Base-by-base conservation (phyloP, 176 grass and related monocot species). In the Hyparrhenia diplandra region DNA sequence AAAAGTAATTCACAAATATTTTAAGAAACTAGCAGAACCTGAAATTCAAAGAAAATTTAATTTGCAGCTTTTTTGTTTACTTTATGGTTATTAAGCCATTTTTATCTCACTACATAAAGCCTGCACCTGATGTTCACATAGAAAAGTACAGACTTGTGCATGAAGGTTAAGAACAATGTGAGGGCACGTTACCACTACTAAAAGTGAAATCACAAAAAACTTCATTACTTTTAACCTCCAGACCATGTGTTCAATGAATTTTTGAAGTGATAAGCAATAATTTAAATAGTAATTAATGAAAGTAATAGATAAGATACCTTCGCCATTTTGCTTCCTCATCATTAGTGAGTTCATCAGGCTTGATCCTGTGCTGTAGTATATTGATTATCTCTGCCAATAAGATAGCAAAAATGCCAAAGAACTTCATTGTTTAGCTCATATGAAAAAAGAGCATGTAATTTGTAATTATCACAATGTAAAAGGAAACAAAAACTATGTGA, bases 301-400 rank as follows among this genome's bases (percentile, higher is more conserved):
- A 76, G 36, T 16, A 74, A 74, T 66, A 11, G 27, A 67, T 36
- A 8, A 43, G 35, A 6, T 95, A 98, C 95, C 79, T 93, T 77
- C 92, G 76, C 92, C 95, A 98, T 85, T 98, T 93, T 81, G 62
- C 54, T 86, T 98, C 95, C 70, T 98, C 92, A 23, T 91, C 88
- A 39, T 70, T 84, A 54, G 68, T 84, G 52, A 34, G 63, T 39
- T 81, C 47, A 51, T 87, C 72, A 67, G 92, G 86, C 16, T 5
- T 75, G 57, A 98, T 87, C 85, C 66, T 94, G 34, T 20, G 62
- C 43, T 83, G 84, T 74, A 98, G 76, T 42, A 87, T 88, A 77
- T 91, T 93, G 78, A 98, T 87, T 88, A 98, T 98, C 59, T 98
- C 95, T 98, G 84, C 31, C 61, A 91, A 46, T 18, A 83, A 82